Evolutionary conservation across 2,329 filamentous ascomycete genomes (phyloP).

Genomic region (Sordariomycetes sp.): DNA sequence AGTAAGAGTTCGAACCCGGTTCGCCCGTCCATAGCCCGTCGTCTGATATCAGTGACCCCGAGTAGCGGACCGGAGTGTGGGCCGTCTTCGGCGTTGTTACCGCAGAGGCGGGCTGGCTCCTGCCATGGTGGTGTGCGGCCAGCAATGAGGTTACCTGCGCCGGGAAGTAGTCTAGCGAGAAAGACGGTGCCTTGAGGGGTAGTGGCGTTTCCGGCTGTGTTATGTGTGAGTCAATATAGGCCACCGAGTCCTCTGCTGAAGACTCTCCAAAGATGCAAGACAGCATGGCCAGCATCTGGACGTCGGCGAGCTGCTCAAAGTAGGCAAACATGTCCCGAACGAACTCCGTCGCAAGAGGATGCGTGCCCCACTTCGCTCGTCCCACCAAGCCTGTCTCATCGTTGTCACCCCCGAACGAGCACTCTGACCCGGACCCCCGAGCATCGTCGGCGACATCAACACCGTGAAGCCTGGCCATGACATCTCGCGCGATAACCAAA

Average conservation of each 20-base stretch:
- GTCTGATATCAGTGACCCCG: constrained; percentile 43
- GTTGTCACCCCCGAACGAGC: not conserved
- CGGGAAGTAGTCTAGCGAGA: constrained; percentile 55
- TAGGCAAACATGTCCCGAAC: constrained; percentile 49
- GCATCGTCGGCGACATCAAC: not conserved
- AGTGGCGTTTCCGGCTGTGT: constrained; percentile 48
- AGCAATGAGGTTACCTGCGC: constrained; percentile 25
- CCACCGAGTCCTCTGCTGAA: constrained; percentile 37
- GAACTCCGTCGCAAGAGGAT: constrained; percentile 48
- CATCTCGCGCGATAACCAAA: constrained; percentile 55
- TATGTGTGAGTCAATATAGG: constrained; percentile 42
- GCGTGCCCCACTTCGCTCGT: constrained; percentile 54
- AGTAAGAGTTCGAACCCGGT: constrained; percentile 42
- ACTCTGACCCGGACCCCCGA: not conserved
- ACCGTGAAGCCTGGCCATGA: constrained; percentile 27
- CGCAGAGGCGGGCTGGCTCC: constrained; percentile 38
- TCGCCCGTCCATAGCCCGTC: constrained; percentile 39
- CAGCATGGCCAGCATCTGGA: constrained; percentile 61
- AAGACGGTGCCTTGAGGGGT: constrained; percentile 51
- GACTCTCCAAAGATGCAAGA: constrained; percentile 57
- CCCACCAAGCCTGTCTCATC: constrained; percentile 29
- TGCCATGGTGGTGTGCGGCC: constrained; percentile 14
- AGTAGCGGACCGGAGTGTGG: constrained; percentile 39
- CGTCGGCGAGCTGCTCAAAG: constrained; percentile 47
- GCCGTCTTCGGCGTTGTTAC: constrained; percentile 43